Evolutionary conservation across 106 monocot species (phyloP), one percentile per base, ranked within the genome.

Genomic region (Dendrobium chrysotoxum): DNA sequence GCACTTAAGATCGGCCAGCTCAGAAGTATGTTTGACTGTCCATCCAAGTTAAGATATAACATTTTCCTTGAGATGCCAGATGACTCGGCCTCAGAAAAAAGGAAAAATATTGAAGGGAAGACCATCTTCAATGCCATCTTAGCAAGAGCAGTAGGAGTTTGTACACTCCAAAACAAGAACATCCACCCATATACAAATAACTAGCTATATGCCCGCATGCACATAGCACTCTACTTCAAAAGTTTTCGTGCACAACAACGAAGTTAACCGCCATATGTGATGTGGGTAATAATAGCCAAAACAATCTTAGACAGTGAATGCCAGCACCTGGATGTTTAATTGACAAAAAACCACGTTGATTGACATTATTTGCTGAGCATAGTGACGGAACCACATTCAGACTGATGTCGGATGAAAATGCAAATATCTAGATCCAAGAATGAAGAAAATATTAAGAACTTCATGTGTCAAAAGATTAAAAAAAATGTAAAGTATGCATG

Each of bases 1-100:
- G 98, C 98, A 85, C 88, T 92, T 39, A 93, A 72, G 67, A 98
- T 87, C 46, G 98, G 98, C 98, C 98, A 98, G 72, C 89, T 91
- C 1, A 79, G 86, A 23, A 89, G 79, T 76, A 79, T 76, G 53
- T 79, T 64, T 79, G 91, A 61, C 7, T 79, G 78, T 41, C 55
- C 81, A 65, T 11, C 67, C 53, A 82, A 77, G 76, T 75, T 67
- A 0, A 87, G 66, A 80, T 75, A 70, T 66, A 89, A 82, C 85
- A 92, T 84, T 40, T 83, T 87, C 80, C 83, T 67, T 89, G 89
- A 75, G 47, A 64, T 75, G 82, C 70, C 84, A 72, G 89, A 80
- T 75, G 84, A 85, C 68, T 91, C 79, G 16, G 86, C 86, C 76
- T 86, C 58, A 80, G 82, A 84, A 79, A 88, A n/a, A 76, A 86